Percentiles rank a stretch among this genome's conserved stretches.
phyloP scores from a whole-genome alignment of 2,329 filamentous ascomycete species.

The Epichloe aotearoae region DNA sequence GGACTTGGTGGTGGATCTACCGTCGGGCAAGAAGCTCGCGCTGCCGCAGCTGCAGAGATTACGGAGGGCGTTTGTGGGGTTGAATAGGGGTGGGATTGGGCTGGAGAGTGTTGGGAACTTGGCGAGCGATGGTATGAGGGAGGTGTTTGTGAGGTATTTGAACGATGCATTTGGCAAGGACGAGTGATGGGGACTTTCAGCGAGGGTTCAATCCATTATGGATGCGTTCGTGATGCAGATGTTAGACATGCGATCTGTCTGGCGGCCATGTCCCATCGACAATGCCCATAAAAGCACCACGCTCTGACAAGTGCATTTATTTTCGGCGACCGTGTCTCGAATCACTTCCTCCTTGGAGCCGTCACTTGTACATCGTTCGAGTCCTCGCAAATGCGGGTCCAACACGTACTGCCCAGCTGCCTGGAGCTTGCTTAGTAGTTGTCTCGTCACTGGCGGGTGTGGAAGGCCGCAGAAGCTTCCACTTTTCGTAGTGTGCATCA shows the following conservation, averaged over 20 bases:
- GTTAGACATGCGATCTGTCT: too few species aligned
- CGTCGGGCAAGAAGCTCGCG: constrained; percentile 46
- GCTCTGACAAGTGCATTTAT: neutral
- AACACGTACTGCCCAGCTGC: constrained; percentile 5
- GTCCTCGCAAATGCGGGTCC: neutral
- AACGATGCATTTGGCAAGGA: constrained; percentile 52
- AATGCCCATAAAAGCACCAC: neutral
- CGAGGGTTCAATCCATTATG: neutral
- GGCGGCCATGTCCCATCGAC: neutral
- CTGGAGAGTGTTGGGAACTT: constrained; percentile 41
- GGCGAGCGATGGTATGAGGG: constrained; percentile 40
- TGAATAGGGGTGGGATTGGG: constrained; percentile 60
- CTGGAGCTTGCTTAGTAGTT: neutral
- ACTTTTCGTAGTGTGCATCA: constrained; percentile 15
- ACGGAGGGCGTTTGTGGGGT: constrained; percentile 60
- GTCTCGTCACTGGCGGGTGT: neutral
- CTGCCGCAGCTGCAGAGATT: constrained; percentile 66
- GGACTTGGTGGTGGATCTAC: constrained; percentile 49
- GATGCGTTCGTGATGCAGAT: neutral
- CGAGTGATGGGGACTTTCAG: constrained; percentile 13
- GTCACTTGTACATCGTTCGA: neutral
- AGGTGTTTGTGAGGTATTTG: constrained; percentile 53
- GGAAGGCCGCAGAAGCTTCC: constrained; percentile 5
- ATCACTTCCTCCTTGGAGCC: neutral
- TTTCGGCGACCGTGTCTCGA: neutral